Base-by-base conservation (phyloP, 176 grass and related monocot genomes). In the Ampelocalamus luodianensis region DNA sequence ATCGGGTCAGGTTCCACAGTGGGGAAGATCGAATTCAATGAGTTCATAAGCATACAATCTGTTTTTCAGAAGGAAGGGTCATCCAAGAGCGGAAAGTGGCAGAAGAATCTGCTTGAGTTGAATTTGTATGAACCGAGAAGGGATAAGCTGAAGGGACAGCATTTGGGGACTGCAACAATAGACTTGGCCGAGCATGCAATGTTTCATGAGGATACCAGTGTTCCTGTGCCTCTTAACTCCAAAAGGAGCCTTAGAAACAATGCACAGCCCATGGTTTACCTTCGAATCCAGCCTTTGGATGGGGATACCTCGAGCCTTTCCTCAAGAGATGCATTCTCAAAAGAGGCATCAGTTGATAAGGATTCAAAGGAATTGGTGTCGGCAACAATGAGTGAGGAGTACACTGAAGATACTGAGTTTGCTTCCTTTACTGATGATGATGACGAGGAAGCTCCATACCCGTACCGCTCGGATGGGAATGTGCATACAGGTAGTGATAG, bases 341-440 rank as follows among this genome's bases (percentile, higher is more conserved):
- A 97, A 85, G 89, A 94, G 81, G 81, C 82, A 66, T 90, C 86
- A 46, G 46, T 87, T 62, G 83, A 83, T 68, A 88, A 90, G 65
- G 92, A 94, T 91, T 87, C 89, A 59, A 89, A 92, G 26, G 95
- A 94, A 68, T 86, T 82, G 8, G 46, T 89, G 63, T 91, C 86
- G 1, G 87, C 85, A 53, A 89, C 82, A 34, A 87, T 91, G 92
- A 89, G 85, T 85, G 84, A 91, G 83, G 89, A 87, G 68, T 84
- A 92, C 85, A 89, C 79, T n/a, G 92, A 91, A 72, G 96, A 98
- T 78, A 88, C 79, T 58, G 93, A 93, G 75, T 95, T 98, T 62
- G 83, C 91, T 71, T 89, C 90, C 73, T 95, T 98, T 26, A 92
- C 96, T 63, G 96, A 98, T 92, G 96, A 98, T 92, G 96, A 93